phyloP scores from a whole-genome alignment of 306 rosid genomes.

The Neltuma alba region DNA sequence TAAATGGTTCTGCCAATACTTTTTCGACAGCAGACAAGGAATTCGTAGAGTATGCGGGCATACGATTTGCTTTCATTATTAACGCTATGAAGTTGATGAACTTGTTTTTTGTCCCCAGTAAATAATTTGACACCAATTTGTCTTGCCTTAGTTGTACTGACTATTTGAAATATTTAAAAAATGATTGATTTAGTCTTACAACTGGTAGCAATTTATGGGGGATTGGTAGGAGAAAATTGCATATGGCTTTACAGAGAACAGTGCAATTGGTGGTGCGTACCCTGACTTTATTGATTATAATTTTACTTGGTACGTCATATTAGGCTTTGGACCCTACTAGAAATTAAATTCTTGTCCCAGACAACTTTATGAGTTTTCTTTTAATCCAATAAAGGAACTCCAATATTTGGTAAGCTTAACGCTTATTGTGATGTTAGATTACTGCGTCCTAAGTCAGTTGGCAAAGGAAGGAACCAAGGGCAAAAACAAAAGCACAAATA shows the following conservation, averaged over 20 bases:
- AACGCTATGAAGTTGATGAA: neutral
- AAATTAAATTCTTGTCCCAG: neutral
- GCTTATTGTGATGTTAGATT: neutral
- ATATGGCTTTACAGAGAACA: neutral
- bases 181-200: neutral
- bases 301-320: neutral
- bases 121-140: neutral
- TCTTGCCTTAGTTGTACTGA: neutral
- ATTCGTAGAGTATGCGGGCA: neutral
- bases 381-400: neutral
- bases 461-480: neutral
- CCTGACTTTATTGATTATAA: neutral
- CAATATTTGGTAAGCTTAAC: neutral
- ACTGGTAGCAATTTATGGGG: neutral
- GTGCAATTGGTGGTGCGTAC: neutral
- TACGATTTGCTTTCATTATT: neutral
- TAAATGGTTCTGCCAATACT: neutral
- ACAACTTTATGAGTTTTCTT: neutral
- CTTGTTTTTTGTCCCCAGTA: neutral
- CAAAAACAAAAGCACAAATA: neutral
- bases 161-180: neutral
- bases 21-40: neutral
- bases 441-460: neutral
- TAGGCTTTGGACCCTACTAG: neutral
- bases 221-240: neutral